A percentile compares a stretch with the other conserved stretches of the same genome.
Evolutionary conservation across 495 filamentous ascomycete species (phyloP).

Genomic region (Tuber microsphaerosporum): DNA sequence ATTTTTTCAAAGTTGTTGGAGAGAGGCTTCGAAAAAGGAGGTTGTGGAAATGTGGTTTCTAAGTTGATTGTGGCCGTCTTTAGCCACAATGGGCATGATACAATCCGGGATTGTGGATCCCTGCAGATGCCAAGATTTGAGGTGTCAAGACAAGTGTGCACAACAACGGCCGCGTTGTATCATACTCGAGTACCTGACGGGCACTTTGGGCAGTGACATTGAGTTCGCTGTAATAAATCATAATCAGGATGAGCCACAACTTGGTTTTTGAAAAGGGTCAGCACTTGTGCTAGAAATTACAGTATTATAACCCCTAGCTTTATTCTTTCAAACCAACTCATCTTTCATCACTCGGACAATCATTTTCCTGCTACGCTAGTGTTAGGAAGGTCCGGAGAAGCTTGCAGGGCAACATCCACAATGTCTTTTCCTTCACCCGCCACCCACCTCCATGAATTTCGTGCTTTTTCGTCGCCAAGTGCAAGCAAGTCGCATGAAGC

Average conservation of each 20-base stretch:
- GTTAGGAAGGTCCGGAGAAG: neutral
- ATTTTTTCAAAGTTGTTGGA: neutral
- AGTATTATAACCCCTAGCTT: neutral
- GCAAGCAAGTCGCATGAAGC: too few relatives aligned
- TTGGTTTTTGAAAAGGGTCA: neutral
- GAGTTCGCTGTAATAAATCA: neutral
- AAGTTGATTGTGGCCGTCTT: neutral
- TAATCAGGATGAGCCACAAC: neutral
- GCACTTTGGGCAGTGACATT: neutral
- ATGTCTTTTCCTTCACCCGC: neutral
- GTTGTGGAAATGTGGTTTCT: slow-evolving; percentile 4
- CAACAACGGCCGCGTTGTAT: too few relatives aligned
- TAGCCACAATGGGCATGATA: neutral
- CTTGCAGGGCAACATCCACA: neutral
- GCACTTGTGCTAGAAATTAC: too few relatives aligned
- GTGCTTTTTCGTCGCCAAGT: too few relatives aligned
- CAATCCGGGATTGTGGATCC: neutral
- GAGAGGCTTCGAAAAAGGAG: neutral
- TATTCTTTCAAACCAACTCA: neutral
- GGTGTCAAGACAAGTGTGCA: neutral
- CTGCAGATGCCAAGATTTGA: neutral
- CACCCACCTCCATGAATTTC: neutral
- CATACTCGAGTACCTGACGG: neutral
- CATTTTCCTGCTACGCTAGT: neutral
- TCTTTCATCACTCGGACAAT: neutral